Evolutionary conservation across 805 yeast genomes (phyloP).

Genomic region (Starmera caribaea): DNA sequence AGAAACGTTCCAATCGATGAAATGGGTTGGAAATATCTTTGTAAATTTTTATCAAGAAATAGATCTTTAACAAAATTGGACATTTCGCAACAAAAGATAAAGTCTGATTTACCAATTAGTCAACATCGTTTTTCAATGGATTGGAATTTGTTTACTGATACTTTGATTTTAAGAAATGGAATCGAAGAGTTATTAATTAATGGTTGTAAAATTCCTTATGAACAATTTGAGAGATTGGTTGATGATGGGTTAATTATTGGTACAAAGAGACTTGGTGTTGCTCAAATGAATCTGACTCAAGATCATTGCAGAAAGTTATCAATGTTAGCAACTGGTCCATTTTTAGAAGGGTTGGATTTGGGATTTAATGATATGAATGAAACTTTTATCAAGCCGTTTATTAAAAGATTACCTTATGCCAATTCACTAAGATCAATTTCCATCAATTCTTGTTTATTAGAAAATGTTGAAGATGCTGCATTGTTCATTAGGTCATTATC

Average conservation of each 20-base stretch:
- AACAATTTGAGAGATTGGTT: constrained; percentile 45
- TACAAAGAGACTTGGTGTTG: constrained; percentile 64
- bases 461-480: constrained; percentile 41
- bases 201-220: constrained; percentile 61
- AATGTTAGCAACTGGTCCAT: constrained; percentile 42
- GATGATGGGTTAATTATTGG: constrained; percentile 41
- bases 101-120: constrained; percentile 21
- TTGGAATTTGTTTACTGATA: constrained; percentile 70
- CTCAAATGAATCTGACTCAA: constrained; percentile 54
- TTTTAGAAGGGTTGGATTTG: constrained; percentile 61
- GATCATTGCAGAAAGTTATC: constrained; percentile 50
- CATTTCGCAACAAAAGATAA: constrained; percentile 51
- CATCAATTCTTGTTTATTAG: constrained; percentile 51
- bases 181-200: constrained; percentile 72
- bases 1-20: constrained; percentile 67
- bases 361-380: constrained; percentile 65
- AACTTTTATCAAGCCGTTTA: constrained; percentile 19
- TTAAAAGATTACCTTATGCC: constrained; percentile 10
- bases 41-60: constrained; percentile 65
- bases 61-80: constrained; percentile 50
- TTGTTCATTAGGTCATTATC: constrained; percentile 40
- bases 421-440: constrained; percentile 39
- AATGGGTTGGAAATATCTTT: constrained; percentile 70
- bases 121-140: constrained; percentile 66
- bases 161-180: constrained; percentile 60